These are phyloP conservation scores for Penicillium vulpinum DNA, from an alignment of 2,329 filamentous ascomycete genomes.

Conservation along the genomic window DNA sequence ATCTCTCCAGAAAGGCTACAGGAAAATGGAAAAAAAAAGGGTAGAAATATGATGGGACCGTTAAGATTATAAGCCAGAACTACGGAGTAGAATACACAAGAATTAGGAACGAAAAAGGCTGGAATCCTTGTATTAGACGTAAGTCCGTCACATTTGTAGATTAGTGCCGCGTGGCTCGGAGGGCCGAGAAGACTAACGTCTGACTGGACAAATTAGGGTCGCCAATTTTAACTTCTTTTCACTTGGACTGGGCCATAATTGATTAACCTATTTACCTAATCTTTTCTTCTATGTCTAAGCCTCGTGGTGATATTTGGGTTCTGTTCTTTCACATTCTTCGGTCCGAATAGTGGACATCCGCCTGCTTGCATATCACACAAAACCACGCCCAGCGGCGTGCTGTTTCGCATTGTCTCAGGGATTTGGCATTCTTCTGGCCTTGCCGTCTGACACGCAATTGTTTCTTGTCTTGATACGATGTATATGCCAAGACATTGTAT, in stretches of 20 bases:
- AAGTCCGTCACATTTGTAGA: background rate
- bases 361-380: background rate
- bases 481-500: slow-evolving; percentile 7
- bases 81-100: background rate
- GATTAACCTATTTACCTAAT: background rate
- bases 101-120: background rate
- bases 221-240: background rate
- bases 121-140: background rate
- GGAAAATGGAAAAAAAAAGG: background rate
- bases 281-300: background rate
- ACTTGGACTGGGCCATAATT: background rate
- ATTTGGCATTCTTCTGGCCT: background rate
- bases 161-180: slow-evolving; percentile 13
- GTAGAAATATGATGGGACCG: no score
- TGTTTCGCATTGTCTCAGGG: background rate
- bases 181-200: slow-evolving; percentile 11
- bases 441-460: background rate
- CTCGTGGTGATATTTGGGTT: background rate
- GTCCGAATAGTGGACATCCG: background rate
- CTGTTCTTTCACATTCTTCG: background rate
- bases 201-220: slow-evolving; percentile 14
- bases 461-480: background rate
- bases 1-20: background rate
- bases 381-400: background rate
- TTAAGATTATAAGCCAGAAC: background rate